Conservation (phyloP, 1,284 basidiomycete species). For the Pholiota adiposa region DNA sequence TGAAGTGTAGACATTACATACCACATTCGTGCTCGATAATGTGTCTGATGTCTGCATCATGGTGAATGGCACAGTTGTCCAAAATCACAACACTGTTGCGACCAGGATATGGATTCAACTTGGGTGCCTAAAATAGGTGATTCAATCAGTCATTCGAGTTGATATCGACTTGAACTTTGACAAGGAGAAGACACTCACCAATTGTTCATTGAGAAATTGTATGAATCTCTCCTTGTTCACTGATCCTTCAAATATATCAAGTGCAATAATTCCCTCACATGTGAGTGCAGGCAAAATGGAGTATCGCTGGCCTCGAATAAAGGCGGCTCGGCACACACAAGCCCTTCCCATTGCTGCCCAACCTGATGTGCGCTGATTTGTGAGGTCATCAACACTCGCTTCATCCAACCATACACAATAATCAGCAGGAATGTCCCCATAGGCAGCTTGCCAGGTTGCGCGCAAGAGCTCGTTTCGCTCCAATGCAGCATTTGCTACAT, state of each 20-base stretch:
- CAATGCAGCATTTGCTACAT: conserved; percentile 2
- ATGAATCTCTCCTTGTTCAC: conserved; percentile 32
- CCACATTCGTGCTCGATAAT: conserved; percentile 29
- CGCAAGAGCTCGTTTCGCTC: conserved; percentile 1
- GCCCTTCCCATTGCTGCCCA: conserved; percentile 7
- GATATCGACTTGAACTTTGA: too few relatives aligned
- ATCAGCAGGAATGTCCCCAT: conserved; percentile 17
- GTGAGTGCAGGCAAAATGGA: conserved; percentile 37
- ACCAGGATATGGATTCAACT: conserved; percentile 29
- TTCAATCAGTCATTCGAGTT: background rate
- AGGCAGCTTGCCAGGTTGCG: conserved; percentile 1
- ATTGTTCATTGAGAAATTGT: conserved; percentile 28
- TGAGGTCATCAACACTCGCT: conserved; percentile 18
- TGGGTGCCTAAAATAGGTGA: conserved; percentile 16
- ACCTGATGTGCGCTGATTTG: conserved; percentile 17
- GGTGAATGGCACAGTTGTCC: conserved; percentile 35
- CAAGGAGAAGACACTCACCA: conserved; percentile 21
- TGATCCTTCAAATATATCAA: conserved; percentile 36
- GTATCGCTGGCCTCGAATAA: conserved; percentile 31
- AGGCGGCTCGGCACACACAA: conserved; percentile 20
- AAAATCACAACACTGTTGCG: conserved; percentile 30
- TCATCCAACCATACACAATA: conserved; percentile 36
- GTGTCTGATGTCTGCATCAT: conserved; percentile 30
- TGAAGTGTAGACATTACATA: conserved; percentile 5
- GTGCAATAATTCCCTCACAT: conserved; percentile 31